Conservation (phyloP, 768 basidiomycete species). For the Cytidiella melzeri region DNA sequence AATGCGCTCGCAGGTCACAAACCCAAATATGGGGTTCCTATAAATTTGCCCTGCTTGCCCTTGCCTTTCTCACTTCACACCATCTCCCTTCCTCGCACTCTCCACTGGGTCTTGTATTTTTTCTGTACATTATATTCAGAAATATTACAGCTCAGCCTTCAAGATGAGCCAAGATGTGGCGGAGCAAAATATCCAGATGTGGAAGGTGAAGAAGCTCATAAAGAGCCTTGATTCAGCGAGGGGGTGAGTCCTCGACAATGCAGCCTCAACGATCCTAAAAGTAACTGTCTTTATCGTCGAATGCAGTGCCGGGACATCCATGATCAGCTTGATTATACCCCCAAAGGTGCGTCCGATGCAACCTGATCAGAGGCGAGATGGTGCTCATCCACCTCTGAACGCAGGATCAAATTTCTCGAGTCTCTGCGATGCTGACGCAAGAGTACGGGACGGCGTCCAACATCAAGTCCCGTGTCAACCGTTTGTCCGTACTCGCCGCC, state of each 20-base stretch:
- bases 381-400: constrained; percentile 3
- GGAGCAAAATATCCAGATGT: constrained; percentile 96
- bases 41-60: background rate
- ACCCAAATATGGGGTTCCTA: no score
- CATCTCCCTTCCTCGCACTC: constrained; percentile 2
- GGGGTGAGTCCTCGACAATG: constrained; percentile 44
- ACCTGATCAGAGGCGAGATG: constrained; percentile 11
- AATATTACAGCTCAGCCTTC: constrained; percentile 20
- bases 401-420: constrained; percentile 91
- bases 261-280: background rate
- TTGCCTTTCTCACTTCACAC: background rate
- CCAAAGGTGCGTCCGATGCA: constrained; percentile 58
- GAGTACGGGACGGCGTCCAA: constrained; percentile 99
- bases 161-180: constrained; percentile 80
- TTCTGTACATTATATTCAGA: constrained; percentile 5
- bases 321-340: constrained; percentile 97
- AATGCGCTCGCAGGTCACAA: no score
- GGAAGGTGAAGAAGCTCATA: constrained; percentile 99
- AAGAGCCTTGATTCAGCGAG: constrained; percentile 93
- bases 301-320: constrained; percentile 87
- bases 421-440: constrained; percentile 93
- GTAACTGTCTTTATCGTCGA: constrained; percentile 3
- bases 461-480: constrained; percentile 98
- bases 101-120: background rate
- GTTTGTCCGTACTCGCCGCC: constrained; percentile 94